These are phyloP conservation scores for Debaryomycetaceae sp. DNA, from an alignment of 1,139 yeast genomes.

Conservation along the genomic window DNA sequence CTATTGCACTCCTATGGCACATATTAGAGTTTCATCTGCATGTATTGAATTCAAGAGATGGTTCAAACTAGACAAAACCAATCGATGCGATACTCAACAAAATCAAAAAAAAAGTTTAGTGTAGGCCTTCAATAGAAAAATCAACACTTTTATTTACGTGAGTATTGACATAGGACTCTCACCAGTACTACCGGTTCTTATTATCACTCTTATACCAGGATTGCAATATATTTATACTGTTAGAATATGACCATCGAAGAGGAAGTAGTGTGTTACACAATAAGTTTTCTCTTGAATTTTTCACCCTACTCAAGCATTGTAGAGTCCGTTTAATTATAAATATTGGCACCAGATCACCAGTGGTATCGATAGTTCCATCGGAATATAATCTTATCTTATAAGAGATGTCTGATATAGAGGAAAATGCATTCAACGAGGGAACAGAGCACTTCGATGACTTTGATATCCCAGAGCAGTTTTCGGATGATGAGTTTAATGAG, in stretches of 20 bases:
- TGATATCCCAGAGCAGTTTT: conserved; percentile 71
- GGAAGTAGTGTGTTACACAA: not conserved
- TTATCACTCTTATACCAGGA: not conserved
- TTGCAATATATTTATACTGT: not conserved
- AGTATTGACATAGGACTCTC: not conserved
- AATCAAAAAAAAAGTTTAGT: not conserved
- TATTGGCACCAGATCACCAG: not conserved
- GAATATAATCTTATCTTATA: not conserved
- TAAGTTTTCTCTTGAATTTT: not conserved
- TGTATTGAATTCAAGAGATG: not conserved
- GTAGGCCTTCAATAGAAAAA: not conserved
- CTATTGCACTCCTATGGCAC: not conserved
- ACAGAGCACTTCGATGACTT: conserved; percentile 79
- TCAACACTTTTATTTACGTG: not conserved
- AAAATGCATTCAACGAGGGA: conserved; percentile 67
- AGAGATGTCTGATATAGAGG: conserved; percentile 49
- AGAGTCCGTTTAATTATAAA: not conserved
- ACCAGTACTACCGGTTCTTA: not conserved
- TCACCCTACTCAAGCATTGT: not conserved
- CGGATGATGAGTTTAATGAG: conserved; percentile 57
- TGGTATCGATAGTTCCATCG: not conserved
- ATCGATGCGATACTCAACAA: not conserved
- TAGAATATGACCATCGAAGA: not conserved
- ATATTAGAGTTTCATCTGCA: not conserved
- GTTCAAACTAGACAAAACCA: not conserved